Conservation (phyloP, 2,329 filamentous ascomycete species). For the Cordyceps javanica region DNA sequence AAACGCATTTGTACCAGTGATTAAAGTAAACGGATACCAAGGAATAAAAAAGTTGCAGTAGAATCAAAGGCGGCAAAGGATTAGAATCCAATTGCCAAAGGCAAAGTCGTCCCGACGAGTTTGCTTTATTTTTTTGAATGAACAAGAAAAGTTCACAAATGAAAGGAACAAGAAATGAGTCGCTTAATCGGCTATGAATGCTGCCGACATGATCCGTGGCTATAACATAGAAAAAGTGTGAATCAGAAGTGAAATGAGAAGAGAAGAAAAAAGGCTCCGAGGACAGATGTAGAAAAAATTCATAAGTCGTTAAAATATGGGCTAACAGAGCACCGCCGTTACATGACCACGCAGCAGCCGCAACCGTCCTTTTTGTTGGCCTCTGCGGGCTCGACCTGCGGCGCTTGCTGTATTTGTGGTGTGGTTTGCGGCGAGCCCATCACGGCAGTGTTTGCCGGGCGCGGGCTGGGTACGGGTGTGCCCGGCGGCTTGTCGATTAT, state of each 20-base stretch:
- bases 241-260: not conserved
- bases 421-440: conserved; percentile 15
- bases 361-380: conserved; percentile 37
- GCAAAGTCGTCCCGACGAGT: not conserved
- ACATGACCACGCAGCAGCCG: conserved; percentile 48
- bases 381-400: conserved; percentile 24
- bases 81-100: not conserved
- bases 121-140: not conserved
- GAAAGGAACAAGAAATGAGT: conserved; percentile 4
- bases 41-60: not conserved
- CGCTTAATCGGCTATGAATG: conserved; percentile 3
- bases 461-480: conserved; percentile 38
- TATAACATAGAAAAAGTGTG: conserved; percentile 1
- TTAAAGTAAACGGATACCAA: conserved; percentile 1
- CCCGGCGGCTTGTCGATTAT: conserved; percentile 35
- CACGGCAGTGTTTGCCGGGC: conserved; percentile 33
- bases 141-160: conserved; percentile 7
- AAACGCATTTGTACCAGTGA: conserved; percentile 1
- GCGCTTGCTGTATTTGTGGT: conserved; percentile 17
- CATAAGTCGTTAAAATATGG: conserved; percentile 19
- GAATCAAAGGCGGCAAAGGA: not conserved
- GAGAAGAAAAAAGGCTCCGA: conserved; percentile 10
- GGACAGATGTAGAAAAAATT: conserved; percentile 13
- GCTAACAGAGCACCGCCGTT: conserved; percentile 16
- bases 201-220: conserved; percentile 2